phyloP scores from a whole-genome alignment of 2,329 filamentous ascomycete genomes.

The Rhynchosporium graminicola region DNA sequence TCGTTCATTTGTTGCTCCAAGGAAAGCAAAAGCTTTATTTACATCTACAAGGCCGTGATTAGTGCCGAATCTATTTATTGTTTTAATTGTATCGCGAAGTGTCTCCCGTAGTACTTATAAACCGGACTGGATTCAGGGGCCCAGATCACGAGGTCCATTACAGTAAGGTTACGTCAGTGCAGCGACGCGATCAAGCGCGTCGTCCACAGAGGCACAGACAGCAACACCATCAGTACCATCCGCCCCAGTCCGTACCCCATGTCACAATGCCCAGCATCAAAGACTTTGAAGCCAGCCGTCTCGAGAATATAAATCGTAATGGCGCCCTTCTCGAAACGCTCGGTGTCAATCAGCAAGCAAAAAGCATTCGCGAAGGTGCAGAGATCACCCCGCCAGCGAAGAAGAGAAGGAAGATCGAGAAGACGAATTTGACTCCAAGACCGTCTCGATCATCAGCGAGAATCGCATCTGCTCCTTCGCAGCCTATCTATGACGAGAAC shows the following conservation, averaged over 20 bases:
- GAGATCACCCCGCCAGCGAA: conserved; percentile 3
- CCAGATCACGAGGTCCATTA: too few relatives aligned
- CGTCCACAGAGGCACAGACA: not conserved
- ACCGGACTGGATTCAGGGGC: too few relatives aligned
- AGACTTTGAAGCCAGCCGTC: conserved; percentile 12
- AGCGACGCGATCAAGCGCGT: not conserved
- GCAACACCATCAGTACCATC: not conserved
- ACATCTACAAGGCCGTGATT: too few relatives aligned
- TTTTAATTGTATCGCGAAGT: too few relatives aligned
- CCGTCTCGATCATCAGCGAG: conserved; percentile 16
- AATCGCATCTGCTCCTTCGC: conserved; percentile 18
- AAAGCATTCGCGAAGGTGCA: conserved; percentile 12
- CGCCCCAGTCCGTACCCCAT: not conserved
- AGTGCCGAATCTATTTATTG: too few relatives aligned
- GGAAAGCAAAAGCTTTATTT: too few relatives aligned
- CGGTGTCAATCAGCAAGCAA: conserved; percentile 17
- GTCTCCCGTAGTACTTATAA: too few relatives aligned
- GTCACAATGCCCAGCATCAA: conserved; percentile 10
- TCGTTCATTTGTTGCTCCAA: too few relatives aligned
- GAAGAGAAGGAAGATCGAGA: conserved; percentile 16
- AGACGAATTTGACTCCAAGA: not conserved
- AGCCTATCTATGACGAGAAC: conserved; percentile 15
- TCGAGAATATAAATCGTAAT: conserved; percentile 18
- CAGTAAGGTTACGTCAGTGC: too few relatives aligned
- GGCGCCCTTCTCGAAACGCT: conserved; percentile 18